Conservation (phyloP, 176 grass and related monocot species). For the Zizania latifolia region DNA sequence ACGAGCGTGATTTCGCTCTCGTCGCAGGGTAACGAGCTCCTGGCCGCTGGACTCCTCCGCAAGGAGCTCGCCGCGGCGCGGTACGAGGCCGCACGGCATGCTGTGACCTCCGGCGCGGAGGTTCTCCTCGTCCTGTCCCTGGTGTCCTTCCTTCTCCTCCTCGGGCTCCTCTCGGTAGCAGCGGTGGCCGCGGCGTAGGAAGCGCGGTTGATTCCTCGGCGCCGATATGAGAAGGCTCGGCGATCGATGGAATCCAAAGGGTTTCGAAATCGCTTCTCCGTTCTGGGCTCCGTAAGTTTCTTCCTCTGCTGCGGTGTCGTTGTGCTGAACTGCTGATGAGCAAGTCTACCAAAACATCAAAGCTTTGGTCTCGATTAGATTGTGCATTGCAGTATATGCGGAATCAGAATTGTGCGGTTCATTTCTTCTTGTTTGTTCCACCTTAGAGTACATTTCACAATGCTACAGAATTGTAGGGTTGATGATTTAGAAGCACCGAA, state of each 20-base stretch:
- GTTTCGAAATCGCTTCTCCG: not conserved
- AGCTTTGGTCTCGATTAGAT: not conserved
- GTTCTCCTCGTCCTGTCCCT: slow-evolving; percentile 36
- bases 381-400: not conserved
- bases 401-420: not conserved
- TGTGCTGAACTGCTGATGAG: not conserved
- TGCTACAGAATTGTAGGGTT: not conserved
- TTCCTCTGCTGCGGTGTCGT: not conserved
- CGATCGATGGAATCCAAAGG: not conserved
- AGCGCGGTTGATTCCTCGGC: not conserved
- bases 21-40: slow-evolving; percentile 4
- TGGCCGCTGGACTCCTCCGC: not conserved
- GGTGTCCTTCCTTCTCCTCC: slow-evolving; percentile 23
- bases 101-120: not conserved
- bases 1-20: not conserved
- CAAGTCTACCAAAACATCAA: not conserved
- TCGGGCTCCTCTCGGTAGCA: slow-evolving; percentile 18
- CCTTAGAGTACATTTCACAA: not conserved
- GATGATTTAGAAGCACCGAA: not conserved
- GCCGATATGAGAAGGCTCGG: not conserved
- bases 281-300: not conserved
- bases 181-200: not conserved
- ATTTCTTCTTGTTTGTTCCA: not conserved
- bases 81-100: slow-evolving; percentile 1
- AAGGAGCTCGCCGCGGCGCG: slow-evolving; percentile 22